These are phyloP conservation scores for Primulina tabacum DNA, from an alignment of 257 asterid genomes.

Conservation along the genomic window DNA sequence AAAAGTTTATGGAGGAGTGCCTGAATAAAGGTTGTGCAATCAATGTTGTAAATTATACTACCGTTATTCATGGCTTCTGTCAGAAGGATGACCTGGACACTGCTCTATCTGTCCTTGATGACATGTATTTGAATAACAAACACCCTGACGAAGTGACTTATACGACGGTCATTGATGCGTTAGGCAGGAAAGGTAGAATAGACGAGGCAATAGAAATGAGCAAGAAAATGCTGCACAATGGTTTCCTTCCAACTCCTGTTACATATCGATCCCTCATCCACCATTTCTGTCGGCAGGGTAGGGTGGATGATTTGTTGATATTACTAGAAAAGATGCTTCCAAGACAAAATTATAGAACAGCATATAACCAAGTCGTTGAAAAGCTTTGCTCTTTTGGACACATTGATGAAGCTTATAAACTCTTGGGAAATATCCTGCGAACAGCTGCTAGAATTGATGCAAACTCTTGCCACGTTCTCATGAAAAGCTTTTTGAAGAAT, in stretches of 20 bases:
- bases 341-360: constrained; percentile 55
- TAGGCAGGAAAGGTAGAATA: constrained; percentile 65
- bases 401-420: constrained; percentile 67
- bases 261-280: constrained; percentile 79
- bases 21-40: constrained; percentile 75
- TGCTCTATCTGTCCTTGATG: constrained; percentile 90
- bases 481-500: constrained; percentile 58
- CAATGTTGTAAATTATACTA: constrained; percentile 79
- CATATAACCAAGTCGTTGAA: constrained; percentile 73
- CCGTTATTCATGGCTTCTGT: constrained; percentile 88
- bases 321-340: constrained; percentile 68
- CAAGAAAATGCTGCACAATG: constrained; percentile 74
- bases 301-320: constrained; percentile 57
- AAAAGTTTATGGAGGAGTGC: constrained; percentile 72
- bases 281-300: constrained; percentile 59
- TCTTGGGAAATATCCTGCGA: constrained; percentile 66
- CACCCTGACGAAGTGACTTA: constrained; percentile 86
- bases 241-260: constrained; percentile 76
- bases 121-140: constrained; percentile 80
- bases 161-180: constrained; percentile 57
- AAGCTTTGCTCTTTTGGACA: constrained; percentile 70
- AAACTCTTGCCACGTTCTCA: constrained; percentile 62
- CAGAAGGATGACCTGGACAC: constrained; percentile 61
- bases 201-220: constrained; percentile 67
- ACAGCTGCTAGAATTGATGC: constrained; percentile 72